Conservation (phyloP, 2,329 filamentous ascomycete genomes). For the Pestalotiopsis sp. region DNA sequence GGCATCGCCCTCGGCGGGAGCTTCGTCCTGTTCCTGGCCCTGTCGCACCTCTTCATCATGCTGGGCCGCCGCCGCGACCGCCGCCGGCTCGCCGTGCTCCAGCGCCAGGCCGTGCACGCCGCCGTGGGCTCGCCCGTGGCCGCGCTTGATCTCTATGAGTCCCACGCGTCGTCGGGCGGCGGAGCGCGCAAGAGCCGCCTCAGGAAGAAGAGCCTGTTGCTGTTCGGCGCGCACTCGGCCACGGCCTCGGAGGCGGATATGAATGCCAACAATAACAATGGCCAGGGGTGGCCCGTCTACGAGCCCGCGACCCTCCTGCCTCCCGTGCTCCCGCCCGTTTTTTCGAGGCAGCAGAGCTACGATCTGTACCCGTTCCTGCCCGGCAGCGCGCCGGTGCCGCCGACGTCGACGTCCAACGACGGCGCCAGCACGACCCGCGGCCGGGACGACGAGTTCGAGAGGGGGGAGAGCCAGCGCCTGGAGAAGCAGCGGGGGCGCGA, state of each 20-base stretch:
- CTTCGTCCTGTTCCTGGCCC: constrained; percentile 42
- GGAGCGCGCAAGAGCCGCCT: neutral
- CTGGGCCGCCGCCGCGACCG: constrained; percentile 20
- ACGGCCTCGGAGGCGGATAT: neutral
- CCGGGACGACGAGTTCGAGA: neutral
- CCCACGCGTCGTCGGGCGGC: neutral
- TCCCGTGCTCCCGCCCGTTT: constrained; percentile 22
- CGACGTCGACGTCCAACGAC: neutral
- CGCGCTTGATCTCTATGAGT: neutral
- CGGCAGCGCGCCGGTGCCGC: neutral
- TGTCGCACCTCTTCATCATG: constrained; percentile 47
- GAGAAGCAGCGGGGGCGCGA: constrained; percentile 29
- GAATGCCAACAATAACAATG: no score
- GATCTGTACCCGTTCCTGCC: constrained; percentile 8
- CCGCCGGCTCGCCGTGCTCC: neutral
- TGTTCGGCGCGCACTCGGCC: neutral
- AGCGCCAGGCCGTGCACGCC: neutral
- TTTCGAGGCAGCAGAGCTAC: constrained; percentile 22
- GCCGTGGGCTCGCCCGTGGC: neutral
- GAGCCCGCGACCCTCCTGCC: neutral
- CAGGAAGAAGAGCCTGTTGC: neutral
- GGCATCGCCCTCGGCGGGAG: constrained; percentile 52
- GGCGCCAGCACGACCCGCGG: neutral
- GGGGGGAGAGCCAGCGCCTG: constrained; percentile 11
- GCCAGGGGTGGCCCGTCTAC: no score